Percentiles rank a stretch among this genome's conserved stretches.
Conservation (phyloP, 2,329 filamentous ascomycete species). For the Penicillium crustosum region DNA sequence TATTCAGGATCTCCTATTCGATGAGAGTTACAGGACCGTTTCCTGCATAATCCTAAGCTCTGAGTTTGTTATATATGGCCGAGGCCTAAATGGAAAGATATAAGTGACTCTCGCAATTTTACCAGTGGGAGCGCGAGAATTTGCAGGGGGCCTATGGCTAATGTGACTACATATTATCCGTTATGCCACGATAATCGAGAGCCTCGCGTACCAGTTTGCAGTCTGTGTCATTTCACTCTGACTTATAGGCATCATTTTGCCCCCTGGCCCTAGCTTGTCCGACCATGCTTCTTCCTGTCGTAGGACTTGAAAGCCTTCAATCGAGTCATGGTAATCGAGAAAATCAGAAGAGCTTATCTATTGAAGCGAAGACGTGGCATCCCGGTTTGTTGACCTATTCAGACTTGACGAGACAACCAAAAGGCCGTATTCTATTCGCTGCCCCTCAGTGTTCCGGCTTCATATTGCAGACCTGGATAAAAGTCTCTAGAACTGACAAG, state of each 20-base stretch:
- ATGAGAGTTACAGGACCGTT: no score
- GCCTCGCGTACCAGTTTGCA: not conserved
- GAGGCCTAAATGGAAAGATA: no score
- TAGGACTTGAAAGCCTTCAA: not conserved
- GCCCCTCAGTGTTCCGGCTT: not conserved
- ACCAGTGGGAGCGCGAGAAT: not conserved
- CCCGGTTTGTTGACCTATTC: not conserved
- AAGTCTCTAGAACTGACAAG: not conserved
- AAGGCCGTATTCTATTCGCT: slow-evolving; percentile 14
- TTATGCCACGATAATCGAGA: not conserved
- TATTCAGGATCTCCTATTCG: not conserved
- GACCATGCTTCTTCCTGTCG: not conserved
- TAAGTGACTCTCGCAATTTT: not conserved
- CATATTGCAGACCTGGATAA: not conserved
- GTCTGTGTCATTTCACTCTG: not conserved
- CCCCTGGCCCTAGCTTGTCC: not conserved
- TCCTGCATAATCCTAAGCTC: no score
- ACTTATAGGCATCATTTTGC: not conserved
- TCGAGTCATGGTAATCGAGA: slow-evolving; percentile 1
- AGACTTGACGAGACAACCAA: slow-evolving; percentile 14
- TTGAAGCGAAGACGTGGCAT: slow-evolving; percentile 1
- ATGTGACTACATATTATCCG: not conserved
- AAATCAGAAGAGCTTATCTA: slow-evolving; percentile 1
- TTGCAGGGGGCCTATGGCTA: not conserved
- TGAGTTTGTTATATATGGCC: no score